A percentile compares a stretch with the other conserved stretches of the same genome.
These are phyloP conservation scores for Rhizopogon rudus DNA, from an alignment of 768 basidiomycete genomes.

Conservation along the genomic window DNA sequence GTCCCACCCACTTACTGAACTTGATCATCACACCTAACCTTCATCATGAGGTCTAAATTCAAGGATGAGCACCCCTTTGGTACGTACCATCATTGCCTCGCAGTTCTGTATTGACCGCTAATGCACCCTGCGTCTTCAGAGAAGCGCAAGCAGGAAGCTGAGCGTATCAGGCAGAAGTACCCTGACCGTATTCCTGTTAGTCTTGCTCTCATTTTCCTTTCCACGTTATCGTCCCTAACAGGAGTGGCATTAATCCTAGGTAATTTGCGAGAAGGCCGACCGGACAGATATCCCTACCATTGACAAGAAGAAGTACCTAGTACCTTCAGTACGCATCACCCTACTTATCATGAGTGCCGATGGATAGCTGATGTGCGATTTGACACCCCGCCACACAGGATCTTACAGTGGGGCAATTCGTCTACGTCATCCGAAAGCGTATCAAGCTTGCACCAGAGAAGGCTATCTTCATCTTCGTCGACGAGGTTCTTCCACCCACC, in stretches of 20 bases:
- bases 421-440: conserved; percentile 99
- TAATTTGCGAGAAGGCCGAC: conserved; percentile 99
- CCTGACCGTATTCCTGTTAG: conserved; percentile 95
- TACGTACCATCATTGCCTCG: conserved; percentile 30
- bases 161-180: conserved; percentile 98
- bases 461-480: conserved; percentile 99
- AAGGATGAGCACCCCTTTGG: conserved; percentile 99
- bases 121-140: conserved; percentile 43
- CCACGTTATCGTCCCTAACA: conserved; percentile 7
- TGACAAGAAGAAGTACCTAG: conserved; percentile 99
- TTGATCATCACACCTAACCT: conserved; percentile 6
- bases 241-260: conserved; percentile 41
- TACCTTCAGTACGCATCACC: conserved; percentile 74
- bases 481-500: conserved; percentile 96
- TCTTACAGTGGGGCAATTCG: conserved; percentile 96
- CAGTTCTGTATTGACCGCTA: conserved; percentile 27
- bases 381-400: conserved; percentile 47
- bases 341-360: conserved; percentile 5
- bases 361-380: conserved; percentile 21
- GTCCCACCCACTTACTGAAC: conserved; percentile 1
- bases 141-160: conserved; percentile 99
- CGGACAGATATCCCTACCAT: conserved; percentile 98
- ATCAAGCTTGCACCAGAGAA: conserved; percentile 99
- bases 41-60: conserved; percentile 86
- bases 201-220: conserved; percentile 1